These are phyloP conservation scores for Isabelozyma heimii DNA, from an alignment of 805 yeast genomes.

Conservation along the genomic window DNA sequence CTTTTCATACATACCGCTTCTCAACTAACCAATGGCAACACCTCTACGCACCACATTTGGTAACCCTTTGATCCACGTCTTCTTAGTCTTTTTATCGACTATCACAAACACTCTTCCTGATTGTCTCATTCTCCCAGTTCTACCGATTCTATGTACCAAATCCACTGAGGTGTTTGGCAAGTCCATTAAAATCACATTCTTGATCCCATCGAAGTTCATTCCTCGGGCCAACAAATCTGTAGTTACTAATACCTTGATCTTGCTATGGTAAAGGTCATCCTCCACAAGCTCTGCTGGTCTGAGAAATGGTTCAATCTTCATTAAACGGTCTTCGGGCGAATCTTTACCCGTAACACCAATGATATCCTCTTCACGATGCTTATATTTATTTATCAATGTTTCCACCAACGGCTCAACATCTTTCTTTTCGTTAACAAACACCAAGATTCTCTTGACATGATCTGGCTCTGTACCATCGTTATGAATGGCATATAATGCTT, in stretches of 20 bases:
- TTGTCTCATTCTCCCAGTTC: conserved; percentile 91
- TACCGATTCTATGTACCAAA: conserved; percentile 85
- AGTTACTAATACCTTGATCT: conserved; percentile 70
- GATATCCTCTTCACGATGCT: conserved; percentile 44
- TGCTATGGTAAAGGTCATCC: conserved; percentile 25
- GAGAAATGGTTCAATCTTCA: conserved; percentile 60
- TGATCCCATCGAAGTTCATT: conserved; percentile 74
- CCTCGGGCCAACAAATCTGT: conserved; percentile 93
- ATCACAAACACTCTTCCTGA: conserved; percentile 85
- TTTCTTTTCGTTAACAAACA: conserved; percentile 77
- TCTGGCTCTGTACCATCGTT: conserved; percentile 81
- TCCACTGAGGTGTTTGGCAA: conserved; percentile 84
- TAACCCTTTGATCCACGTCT: conserved; percentile 79
- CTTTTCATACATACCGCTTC: conserved; percentile 1
- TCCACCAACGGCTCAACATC: conserved; percentile 60
- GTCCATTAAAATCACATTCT: conserved; percentile 81
- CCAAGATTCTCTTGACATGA: conserved; percentile 71
- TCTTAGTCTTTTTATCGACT: conserved; percentile 63
- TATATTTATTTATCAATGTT: conserved; percentile 42
- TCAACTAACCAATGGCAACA: conserved; percentile 24
- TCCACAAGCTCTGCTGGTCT: conserved; percentile 51
- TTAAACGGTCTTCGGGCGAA: conserved; percentile 55
- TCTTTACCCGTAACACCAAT: conserved; percentile 68
- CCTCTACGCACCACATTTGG: conserved; percentile 64
- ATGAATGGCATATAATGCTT: conserved; percentile 80